Percentiles rank a stretch among this genome's conserved stretches.
Evolutionary conservation across 257 asterid genomes (phyloP).

Genomic region (Anisodus tanguticus): DNA sequence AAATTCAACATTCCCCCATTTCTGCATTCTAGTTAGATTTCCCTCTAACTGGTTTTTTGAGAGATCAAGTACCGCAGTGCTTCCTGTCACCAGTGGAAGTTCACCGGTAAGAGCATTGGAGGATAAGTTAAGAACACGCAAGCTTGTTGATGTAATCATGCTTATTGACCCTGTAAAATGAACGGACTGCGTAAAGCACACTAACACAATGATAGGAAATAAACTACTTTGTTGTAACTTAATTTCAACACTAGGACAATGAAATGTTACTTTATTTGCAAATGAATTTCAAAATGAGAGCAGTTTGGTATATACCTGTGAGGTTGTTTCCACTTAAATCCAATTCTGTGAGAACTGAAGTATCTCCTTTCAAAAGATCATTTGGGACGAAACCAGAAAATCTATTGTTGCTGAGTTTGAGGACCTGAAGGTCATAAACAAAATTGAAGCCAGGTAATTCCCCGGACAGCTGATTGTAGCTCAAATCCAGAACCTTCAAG

Average conservation of each 20-base stretch:
- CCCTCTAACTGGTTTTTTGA: conserved; percentile 81
- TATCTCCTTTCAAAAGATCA: conserved; percentile 83
- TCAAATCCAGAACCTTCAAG: conserved; percentile 84
- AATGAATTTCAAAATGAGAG: not conserved
- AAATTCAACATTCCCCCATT: conserved; percentile 84
- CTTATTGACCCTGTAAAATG: conserved; percentile 64
- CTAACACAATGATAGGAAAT: not conserved
- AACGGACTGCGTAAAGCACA: not conserved
- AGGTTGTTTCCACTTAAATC: conserved; percentile 92
- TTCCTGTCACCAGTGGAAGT: conserved; percentile 81
- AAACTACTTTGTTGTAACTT: not conserved
- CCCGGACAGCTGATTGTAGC: conserved; percentile 86
- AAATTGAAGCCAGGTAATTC: conserved; percentile 87
- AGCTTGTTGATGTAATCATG: conserved; percentile 84
- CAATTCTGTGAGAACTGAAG: conserved; percentile 72
- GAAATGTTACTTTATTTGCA: not conserved
- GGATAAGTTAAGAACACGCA: conserved; percentile 75
- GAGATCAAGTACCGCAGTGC: conserved; percentile 71
- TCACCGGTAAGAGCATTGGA: conserved; percentile 84
- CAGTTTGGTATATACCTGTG: conserved; percentile 59
- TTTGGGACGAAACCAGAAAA: conserved; percentile 80
- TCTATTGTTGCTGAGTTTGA: conserved; percentile 74
- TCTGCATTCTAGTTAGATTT: conserved; percentile 61
- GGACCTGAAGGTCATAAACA: conserved; percentile 84
- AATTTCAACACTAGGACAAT: not conserved